Evolutionary conservation across 331 rosid species (phyloP).

Genomic region (Saraca asoca): DNA sequence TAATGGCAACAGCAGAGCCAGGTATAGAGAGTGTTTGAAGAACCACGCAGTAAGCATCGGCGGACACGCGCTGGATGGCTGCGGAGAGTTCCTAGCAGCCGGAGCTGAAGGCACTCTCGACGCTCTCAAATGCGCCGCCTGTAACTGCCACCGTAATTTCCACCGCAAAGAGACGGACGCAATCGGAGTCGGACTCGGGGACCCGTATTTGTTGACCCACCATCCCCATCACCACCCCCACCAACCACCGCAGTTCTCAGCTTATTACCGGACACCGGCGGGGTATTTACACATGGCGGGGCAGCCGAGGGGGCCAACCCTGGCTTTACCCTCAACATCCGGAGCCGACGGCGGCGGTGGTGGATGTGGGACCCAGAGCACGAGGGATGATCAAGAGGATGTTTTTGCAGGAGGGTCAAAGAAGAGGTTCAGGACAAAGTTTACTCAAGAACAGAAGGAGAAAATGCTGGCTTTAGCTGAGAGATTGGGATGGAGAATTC

Average conservation of each 20-base stretch:
- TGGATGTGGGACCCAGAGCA: constrained; percentile 51
- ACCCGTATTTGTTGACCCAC: constrained; percentile 41
- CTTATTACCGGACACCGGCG: constrained; percentile 62
- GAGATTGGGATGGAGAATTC: constrained; percentile 73
- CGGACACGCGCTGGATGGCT: constrained; percentile 90
- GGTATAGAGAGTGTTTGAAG: constrained; percentile 81
- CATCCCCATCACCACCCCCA: constrained; percentile 28
- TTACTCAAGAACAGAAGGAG: constrained; percentile 81
- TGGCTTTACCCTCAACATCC: constrained; percentile 80
- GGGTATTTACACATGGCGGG: constrained; percentile 76
- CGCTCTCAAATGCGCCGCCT: constrained; percentile 90
- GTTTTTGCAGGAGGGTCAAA: constrained; percentile 59
- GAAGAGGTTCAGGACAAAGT: constrained; percentile 77
- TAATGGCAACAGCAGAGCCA: constrained; percentile 34
- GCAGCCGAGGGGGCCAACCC: constrained; percentile 50
- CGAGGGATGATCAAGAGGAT: constrained; percentile 70
- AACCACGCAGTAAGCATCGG: constrained; percentile 86
- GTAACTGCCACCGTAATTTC: constrained; percentile 95
- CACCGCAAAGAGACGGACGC: constrained; percentile 68
- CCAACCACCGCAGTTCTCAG: constrained; percentile 53
- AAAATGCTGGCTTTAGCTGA: constrained; percentile 82
- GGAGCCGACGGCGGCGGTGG: constrained; percentile 48
- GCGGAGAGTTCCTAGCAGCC: constrained; percentile 81
- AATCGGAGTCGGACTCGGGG: constrained; percentile 6
- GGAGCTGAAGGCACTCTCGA: constrained; percentile 76